Evolutionary conservation across 148 eudicot species (phyloP).

Genomic region (Camellia sinensis): DNA sequence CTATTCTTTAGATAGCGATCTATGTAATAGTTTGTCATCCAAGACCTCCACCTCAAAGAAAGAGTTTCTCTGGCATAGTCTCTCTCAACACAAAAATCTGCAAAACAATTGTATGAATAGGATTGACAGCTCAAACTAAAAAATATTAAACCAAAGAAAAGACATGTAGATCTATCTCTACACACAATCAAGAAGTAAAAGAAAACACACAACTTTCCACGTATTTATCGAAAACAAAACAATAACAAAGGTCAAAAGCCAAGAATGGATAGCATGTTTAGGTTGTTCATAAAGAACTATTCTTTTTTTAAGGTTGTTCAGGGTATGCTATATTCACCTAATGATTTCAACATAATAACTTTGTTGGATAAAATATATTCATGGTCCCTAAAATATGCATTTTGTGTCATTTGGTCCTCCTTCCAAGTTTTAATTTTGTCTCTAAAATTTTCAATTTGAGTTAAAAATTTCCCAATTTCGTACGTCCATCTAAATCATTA

Average conservation of each 20-base stretch:
- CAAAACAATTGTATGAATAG: slow-evolving; percentile 20
- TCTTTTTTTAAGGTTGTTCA: neutral
- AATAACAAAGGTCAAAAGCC: neutral
- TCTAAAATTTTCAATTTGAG: too few species aligned
- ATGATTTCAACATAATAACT: neutral
- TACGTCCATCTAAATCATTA: too few species aligned
- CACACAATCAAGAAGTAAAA: neutral
- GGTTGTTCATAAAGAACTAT: neutral
- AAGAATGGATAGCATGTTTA: neutral
- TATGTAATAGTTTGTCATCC: slow-evolving; percentile 91
- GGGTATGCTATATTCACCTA: neutral
- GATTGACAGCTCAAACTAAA: neutral
- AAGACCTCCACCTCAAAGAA: slow-evolving; percentile 89
- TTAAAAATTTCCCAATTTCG: too few species aligned
- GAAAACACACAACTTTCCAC: neutral
- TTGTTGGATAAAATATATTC: too few species aligned
- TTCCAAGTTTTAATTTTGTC: too few species aligned
- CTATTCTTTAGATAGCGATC: slow-evolving; percentile 72
- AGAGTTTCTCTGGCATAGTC: slow-evolving; percentile 81
- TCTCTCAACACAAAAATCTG: slow-evolving; percentile 90
- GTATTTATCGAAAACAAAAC: neutral
- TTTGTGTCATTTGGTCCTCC: too few species aligned
- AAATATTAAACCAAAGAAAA: neutral
- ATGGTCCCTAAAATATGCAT: too few species aligned
- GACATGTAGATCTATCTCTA: neutral